phyloP scores from a whole-genome alignment of 768 basidiomycete species.

The Boletus rubescentipes region DNA sequence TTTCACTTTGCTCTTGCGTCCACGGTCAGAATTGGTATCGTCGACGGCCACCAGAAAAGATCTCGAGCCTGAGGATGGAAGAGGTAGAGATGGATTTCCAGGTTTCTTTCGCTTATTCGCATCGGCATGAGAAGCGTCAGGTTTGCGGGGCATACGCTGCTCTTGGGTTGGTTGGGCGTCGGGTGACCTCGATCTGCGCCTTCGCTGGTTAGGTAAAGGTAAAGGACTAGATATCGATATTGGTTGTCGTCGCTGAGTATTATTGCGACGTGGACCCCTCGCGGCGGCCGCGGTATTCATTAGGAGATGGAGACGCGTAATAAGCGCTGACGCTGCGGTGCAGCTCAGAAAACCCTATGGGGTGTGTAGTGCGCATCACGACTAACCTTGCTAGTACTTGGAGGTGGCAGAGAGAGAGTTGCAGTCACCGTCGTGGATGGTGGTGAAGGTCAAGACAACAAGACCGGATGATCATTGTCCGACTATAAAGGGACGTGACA shows the following conservation, averaged over 20 bases:
- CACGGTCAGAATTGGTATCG: conserved; percentile 30
- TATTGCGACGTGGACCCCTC: conserved; percentile 29
- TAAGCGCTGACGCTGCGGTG: neutral
- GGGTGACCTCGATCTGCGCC: conserved; percentile 37
- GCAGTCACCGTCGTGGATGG: conserved; percentile 12
- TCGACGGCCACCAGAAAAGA: conserved; percentile 31
- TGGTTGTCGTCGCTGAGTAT: conserved; percentile 25
- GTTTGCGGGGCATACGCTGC: conserved; percentile 14
- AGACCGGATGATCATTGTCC: neutral
- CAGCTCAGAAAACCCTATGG: neutral
- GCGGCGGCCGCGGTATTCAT: conserved; percentile 24
- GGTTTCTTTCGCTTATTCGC: conserved; percentile 34
- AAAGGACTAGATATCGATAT: conserved; percentile 16
- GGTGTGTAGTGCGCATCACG: neutral
- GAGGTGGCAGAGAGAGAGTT: neutral
- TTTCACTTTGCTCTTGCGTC: conserved; percentile 33
- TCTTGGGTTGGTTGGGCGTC: conserved; percentile 26
- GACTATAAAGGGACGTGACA: conserved; percentile 14
- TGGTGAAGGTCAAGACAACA: conserved; percentile 1
- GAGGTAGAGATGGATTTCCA: conserved; percentile 11
- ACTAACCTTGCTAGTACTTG: conserved; percentile 7
- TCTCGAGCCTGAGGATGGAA: conserved; percentile 17
- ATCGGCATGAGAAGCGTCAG: conserved; percentile 23
- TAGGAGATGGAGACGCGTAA: neutral
- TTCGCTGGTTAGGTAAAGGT: conserved; percentile 20